Evolutionary conservation across 2,329 filamentous ascomycete species (phyloP).

Genomic region (Arthrobotrys pseudoclavata): DNA sequence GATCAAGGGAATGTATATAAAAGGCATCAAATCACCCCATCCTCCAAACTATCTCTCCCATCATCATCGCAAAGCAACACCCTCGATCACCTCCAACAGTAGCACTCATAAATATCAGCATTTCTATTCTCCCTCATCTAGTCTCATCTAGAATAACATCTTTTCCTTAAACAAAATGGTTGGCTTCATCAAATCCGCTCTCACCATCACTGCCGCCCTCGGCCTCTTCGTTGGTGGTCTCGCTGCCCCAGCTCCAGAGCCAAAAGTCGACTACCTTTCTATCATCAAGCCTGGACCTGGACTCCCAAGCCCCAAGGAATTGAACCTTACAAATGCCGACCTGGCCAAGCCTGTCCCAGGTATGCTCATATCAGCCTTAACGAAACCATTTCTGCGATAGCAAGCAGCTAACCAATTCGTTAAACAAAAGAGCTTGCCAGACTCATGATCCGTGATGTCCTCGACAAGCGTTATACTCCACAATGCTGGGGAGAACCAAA

Average conservation of each 20-base stretch:
- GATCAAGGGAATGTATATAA: not conserved
- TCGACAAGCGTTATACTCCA: conserved; percentile 29
- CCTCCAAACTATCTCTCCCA: not conserved
- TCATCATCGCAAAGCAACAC: not conserved
- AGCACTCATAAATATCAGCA: not conserved
- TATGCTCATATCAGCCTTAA: not conserved
- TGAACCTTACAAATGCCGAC: conserved; percentile 34
- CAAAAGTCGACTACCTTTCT: conserved; percentile 11
- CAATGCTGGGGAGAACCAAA: conserved; percentile 42
- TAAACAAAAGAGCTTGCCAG: conserved; percentile 9
- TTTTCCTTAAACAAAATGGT: conserved; percentile 21
- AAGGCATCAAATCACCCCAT: not conserved
- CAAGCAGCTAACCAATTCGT: not conserved
- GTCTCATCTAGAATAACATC: not conserved
- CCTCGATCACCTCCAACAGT: not conserved
- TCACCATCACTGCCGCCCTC: not conserved
- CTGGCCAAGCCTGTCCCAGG: conserved; percentile 24
- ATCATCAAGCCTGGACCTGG: conserved; percentile 17
- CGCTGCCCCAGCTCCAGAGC: conserved; percentile 22
- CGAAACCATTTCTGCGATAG: too few relatives aligned
- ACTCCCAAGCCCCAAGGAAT: conserved; percentile 16
- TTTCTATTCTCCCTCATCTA: not conserved
- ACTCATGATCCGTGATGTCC: conserved; percentile 12
- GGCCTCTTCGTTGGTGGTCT: conserved; percentile 1
- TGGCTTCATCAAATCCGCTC: conserved; percentile 19